Evolutionary conservation across 805 yeast genomes (phyloP).

Genomic region (Metschnikowia cerradonensis): DNA sequence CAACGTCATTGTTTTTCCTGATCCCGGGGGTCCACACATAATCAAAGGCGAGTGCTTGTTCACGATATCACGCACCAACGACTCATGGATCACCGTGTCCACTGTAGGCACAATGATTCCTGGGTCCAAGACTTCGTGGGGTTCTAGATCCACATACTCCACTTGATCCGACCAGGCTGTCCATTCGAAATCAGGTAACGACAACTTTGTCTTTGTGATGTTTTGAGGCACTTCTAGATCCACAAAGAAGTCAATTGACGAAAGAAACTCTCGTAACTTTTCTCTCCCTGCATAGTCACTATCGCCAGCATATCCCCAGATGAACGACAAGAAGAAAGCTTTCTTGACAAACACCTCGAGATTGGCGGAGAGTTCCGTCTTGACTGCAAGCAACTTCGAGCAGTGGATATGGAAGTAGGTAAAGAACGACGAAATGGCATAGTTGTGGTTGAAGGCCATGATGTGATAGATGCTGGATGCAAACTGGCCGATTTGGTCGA

Average conservation of each 20-base stretch:
- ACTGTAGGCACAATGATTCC: slow-evolving; percentile 70
- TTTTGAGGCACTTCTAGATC: slow-evolving; percentile 9
- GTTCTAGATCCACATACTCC: slow-evolving; percentile 45
- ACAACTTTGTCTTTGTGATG: slow-evolving; percentile 41
- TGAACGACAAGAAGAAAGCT: slow-evolving; percentile 34
- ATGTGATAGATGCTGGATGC: slow-evolving; percentile 41
- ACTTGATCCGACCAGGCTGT: slow-evolving; percentile 36
- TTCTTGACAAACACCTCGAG: slow-evolving; percentile 27
- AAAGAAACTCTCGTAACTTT: slow-evolving; percentile 29
- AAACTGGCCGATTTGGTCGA: slow-evolving; percentile 17
- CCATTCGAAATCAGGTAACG: slow-evolving; percentile 48
- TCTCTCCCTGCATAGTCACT: slow-evolving; percentile 36
- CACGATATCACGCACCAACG: slow-evolving; percentile 52
- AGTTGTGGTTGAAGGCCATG: slow-evolving; percentile 43
- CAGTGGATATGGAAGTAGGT: slow-evolving; percentile 38
- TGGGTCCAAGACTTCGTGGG: slow-evolving; percentile 56
- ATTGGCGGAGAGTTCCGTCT: slow-evolving; percentile 19
- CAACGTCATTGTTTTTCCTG: slow-evolving; percentile 93
- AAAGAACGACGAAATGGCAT: slow-evolving; percentile 38
- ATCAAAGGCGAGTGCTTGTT: slow-evolving; percentile 57
- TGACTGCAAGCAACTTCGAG: slow-evolving; percentile 16
- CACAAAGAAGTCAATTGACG: slow-evolving; percentile 16
- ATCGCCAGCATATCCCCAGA: slow-evolving; percentile 71
- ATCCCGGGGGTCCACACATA: slow-evolving; percentile 95
- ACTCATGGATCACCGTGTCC: slow-evolving; percentile 70